These are phyloP conservation scores for Parietaria judaica DNA, from an alignment of 306 rosid species.

Conservation along the genomic window DNA sequence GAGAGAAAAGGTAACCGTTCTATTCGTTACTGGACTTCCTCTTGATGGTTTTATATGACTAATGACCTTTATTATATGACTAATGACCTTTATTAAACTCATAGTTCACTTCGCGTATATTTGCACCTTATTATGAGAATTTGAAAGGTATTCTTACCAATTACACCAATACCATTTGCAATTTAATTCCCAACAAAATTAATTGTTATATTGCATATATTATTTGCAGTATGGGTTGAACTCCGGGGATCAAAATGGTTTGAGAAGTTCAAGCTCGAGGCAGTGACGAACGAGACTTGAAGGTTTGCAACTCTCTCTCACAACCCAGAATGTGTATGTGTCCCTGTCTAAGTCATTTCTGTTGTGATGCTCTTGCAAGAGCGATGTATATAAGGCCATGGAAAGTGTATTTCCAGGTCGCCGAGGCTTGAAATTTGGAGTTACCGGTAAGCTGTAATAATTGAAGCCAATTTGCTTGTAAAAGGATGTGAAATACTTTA, in stretches of 20 bases:
- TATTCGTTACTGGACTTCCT: conserved; percentile 1
- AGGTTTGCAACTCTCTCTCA: conserved; percentile 13
- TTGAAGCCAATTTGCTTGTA: not conserved
- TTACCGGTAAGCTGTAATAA: not conserved
- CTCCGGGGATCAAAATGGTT: conserved; percentile 38
- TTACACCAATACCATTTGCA: not conserved
- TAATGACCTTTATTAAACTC: not conserved
- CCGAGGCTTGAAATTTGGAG: conserved; percentile 3
- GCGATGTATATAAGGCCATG: conserved; percentile 6
- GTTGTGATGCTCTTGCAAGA: not conserved
- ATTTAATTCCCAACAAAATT: not conserved
- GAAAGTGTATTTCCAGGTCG: not conserved
- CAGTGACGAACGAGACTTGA: conserved; percentile 21
- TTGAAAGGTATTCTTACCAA: not conserved
- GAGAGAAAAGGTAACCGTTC: conserved; percentile 52
- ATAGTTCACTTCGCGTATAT: not conserved
- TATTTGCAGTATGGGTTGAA: conserved; percentile 68
- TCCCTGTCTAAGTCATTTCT: not conserved
- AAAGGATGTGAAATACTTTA: not conserved
- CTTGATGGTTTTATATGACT: not conserved
- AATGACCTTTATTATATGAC: not conserved
- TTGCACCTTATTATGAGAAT: not conserved
- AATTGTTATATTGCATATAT: not conserved
- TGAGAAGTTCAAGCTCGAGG: conserved; percentile 31
- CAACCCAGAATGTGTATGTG: conserved; percentile 21